A percentile compares a stretch with the other conserved stretches of the same genome.
phyloP scores from a whole-genome alignment of 2,329 filamentous ascomycete species.

The Pestalotiopsis sp. region DNA sequence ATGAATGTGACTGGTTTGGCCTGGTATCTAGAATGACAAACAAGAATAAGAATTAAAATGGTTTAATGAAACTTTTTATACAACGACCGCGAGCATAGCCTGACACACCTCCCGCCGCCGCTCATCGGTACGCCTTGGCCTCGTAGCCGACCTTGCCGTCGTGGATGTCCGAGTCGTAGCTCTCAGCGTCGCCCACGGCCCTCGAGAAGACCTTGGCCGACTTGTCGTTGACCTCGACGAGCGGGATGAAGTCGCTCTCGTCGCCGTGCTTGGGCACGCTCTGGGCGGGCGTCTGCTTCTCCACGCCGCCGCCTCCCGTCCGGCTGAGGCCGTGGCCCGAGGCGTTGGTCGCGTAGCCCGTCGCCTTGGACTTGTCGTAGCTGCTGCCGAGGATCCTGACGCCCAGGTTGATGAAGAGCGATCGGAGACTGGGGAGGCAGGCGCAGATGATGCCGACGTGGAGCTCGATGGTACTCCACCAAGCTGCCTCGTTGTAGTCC shows the following conservation, averaged over 20 bases:
- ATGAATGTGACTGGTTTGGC: neutral
- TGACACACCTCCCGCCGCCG: neutral
- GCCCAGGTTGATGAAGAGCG: conserved; percentile 22
- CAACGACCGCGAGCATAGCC: neutral
- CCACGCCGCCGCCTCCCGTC: neutral
- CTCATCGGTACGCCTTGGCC: neutral
- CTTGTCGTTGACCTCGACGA: conserved; percentile 14
- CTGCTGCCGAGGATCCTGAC: conserved; percentile 14
- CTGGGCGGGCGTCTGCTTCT: neutral
- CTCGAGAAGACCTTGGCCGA: neutral
- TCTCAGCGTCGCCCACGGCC: conserved; percentile 2
- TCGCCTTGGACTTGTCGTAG: conserved; percentile 10
- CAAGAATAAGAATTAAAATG: neutral
- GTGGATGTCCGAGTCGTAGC: conserved; percentile 2
- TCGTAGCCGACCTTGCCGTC: neutral
- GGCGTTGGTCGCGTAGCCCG: conserved; percentile 8
- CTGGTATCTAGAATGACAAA: neutral
- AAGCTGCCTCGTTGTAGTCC: conserved; percentile 39
- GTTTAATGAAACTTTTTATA: neutral
- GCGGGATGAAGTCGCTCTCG: conserved; percentile 19
- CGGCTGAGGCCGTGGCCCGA: conserved; percentile 4
- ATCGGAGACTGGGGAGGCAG: conserved; percentile 40
- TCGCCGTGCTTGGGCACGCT: conserved; percentile 16
- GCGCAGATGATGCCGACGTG: conserved; percentile 45
- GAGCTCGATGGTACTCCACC: conserved; percentile 44